A percentile compares a stretch with the other conserved stretches of the same genome.
Conservation (phyloP, 768 basidiomycete genomes). For the Neoboletus subvelutipes region DNA sequence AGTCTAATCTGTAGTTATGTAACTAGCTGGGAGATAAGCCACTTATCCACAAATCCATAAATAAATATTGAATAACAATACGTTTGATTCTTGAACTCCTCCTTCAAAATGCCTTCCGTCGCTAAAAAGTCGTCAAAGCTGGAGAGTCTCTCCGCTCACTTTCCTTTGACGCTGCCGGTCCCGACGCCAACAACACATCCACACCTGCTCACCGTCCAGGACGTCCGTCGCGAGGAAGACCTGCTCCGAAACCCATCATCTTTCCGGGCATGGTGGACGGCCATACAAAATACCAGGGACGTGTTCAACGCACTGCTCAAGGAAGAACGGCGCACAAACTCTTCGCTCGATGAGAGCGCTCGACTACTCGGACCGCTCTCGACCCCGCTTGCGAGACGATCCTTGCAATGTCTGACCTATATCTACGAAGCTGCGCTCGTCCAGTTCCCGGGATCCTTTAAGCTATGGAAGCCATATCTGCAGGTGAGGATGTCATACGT, state of each 20-base stretch:
- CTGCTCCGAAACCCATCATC: slow-evolving; percentile 87
- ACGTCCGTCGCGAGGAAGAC: slow-evolving; percentile 91
- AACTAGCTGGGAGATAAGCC: not conserved
- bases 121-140: slow-evolving; percentile 47
- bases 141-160: slow-evolving; percentile 54
- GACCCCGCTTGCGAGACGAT: slow-evolving; percentile 66
- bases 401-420: slow-evolving; percentile 82
- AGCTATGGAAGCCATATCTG: slow-evolving; percentile 94
- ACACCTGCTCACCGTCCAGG: slow-evolving; percentile 67
- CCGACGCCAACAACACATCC: slow-evolving; percentile 81
- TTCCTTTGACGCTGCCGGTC: slow-evolving; percentile 84
- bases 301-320: slow-evolving; percentile 56
- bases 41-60: slow-evolving; percentile 1
- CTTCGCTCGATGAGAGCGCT: slow-evolving; percentile 49
- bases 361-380: slow-evolving; percentile 78
- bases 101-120: slow-evolving; percentile 53
- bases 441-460: slow-evolving; percentile 88
- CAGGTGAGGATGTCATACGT: slow-evolving; percentile 82
- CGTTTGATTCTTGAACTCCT: not conserved
- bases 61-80: slow-evolving; percentile 9
- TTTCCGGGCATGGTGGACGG: slow-evolving; percentile 91
- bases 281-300: slow-evolving; percentile 75
- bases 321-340: slow-evolving; percentile 45
- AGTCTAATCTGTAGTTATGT: not conserved
- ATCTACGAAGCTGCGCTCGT: slow-evolving; percentile 91